Conservation (phyloP, 2,329 filamentous ascomycete species). For the Aspergillus sclerotialis region DNA sequence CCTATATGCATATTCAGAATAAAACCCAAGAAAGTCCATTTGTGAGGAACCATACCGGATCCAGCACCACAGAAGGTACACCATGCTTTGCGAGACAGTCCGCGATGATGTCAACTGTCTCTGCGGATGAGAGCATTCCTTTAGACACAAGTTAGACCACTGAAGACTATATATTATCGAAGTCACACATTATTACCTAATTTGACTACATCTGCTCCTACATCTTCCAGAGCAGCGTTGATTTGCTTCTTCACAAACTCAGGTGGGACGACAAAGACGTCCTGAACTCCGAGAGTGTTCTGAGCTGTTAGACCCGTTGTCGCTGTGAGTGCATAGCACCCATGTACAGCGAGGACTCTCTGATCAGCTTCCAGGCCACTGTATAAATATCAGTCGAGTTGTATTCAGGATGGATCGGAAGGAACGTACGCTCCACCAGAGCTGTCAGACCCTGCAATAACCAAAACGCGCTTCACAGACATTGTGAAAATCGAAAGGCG, state of each 20-base stretch:
- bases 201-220: conserved; percentile 85
- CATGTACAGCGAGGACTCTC: conserved; percentile 85
- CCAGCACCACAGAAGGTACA: conserved; percentile 58
- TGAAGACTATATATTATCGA: not conserved
- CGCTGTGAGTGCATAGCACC: conserved; percentile 92
- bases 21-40: not conserved
- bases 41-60: conserved; percentile 56
- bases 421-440: conserved; percentile 75
- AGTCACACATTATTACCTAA: conserved; percentile 59
- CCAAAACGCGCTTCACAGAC: conserved; percentile 54
- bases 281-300: conserved; percentile 78
- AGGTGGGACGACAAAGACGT: conserved; percentile 71
- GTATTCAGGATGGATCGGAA: conserved; percentile 9
- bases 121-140: conserved; percentile 73
- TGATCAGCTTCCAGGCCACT: conserved; percentile 95
- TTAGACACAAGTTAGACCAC: conserved; percentile 26
- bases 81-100: conserved; percentile 54
- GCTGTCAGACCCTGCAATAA: conserved; percentile 84
- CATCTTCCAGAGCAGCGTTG: conserved; percentile 73
- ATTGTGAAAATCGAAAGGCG: conserved; percentile 16
- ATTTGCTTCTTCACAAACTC: conserved; percentile 79
- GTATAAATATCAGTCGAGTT: conserved; percentile 13
- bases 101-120: conserved; percentile 63
- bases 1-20: conserved; percentile 44
- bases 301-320: conserved; percentile 95